Evolutionary conservation across 371 early-diverging fungal genomes (phyloP), one percentile per base, ranked within the genome.

Genomic region (Zancudomyces culisetae): DNA sequence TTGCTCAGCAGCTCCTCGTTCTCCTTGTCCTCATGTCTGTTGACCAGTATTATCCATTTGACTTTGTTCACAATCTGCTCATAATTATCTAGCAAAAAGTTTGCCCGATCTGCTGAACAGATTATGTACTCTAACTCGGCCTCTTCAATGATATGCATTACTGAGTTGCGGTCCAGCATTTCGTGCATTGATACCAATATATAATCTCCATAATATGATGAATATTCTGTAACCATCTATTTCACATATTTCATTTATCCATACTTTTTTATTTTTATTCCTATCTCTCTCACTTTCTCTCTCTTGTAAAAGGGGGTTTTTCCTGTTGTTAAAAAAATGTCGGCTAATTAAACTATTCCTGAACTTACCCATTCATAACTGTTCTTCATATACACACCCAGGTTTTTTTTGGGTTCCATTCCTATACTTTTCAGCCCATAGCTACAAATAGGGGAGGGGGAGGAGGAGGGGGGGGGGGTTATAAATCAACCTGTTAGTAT

Each of bases 121-220:
- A 91, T 66, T 20, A 90, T 66, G 4, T 77, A 67, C n/a, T 79
- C 60, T 55, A 85, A 70, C 57, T 86, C 82, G 3, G 83, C 70
- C 35, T 85, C 84, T 42, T 73, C 71, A 19, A 79, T 64, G 45
- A 82, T 77, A 49, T 73, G 76, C 54, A 70, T 67, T 15, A 86
- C 73, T 0, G 81, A 76, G 8, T 80, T 81, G 10, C 74, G 71
- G 18, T 93, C 94, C n/a, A 96, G 76, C 3, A 96, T 95, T 61
- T 96, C 93, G 64, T 97, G 96, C 30, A 98, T 71, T 2, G 98
- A 93, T 3, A 93, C 90, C 12, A 85, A 12, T 54, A 23, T 24
- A 50, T 18, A n/a, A 52, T 40, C 40, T 15, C 21, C 15, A 42
- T 18, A 1, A 23, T 23, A 15, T 19, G 1, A 23, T 18, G 27